A percentile compares a stretch with the other conserved stretches of the same genome.
These are phyloP conservation scores for Ophiocordyceps polyrhachis-furcata DNA, from an alignment of 2,329 filamentous ascomycete species.

Conservation along the genomic window DNA sequence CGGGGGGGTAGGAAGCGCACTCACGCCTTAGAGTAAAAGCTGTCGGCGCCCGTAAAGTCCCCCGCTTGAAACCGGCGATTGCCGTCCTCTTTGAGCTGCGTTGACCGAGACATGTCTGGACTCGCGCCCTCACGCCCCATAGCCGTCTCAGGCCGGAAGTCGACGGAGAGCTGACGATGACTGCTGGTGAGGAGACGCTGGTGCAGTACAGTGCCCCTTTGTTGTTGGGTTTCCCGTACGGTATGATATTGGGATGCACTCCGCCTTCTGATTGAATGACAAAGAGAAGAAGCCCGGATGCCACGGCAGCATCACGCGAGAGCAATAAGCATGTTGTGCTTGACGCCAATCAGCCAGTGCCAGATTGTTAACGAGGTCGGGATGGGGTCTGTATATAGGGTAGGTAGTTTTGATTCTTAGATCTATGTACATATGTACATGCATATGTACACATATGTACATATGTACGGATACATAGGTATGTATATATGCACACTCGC, in stretches of 20 bases:
- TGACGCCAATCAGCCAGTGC: no score
- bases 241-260: neutral
- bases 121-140: neutral
- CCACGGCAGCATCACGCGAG: neutral
- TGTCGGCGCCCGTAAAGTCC: conserved; percentile 48
- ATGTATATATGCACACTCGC: no score
- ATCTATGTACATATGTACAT: no score
- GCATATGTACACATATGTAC: no score
- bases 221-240: neutral
- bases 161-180: neutral
- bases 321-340: no score
- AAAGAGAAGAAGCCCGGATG: neutral
- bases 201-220: neutral
- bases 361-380: no score
- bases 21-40: conserved; percentile 53
- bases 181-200: neutral
- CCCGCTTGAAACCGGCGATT: conserved; percentile 46
- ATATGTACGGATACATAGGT: no score
- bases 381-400: no score
- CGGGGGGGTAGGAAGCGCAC: conserved; percentile 8
- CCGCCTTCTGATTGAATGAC: neutral
- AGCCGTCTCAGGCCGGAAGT: neutral
- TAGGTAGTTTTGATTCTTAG: no score
- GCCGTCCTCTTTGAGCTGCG: conserved; percentile 35
- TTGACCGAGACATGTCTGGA: conserved; percentile 15